Evolutionary conservation across 2,329 filamentous ascomycete genomes (phyloP).

Genomic region (Ophiostoma perfectum): DNA sequence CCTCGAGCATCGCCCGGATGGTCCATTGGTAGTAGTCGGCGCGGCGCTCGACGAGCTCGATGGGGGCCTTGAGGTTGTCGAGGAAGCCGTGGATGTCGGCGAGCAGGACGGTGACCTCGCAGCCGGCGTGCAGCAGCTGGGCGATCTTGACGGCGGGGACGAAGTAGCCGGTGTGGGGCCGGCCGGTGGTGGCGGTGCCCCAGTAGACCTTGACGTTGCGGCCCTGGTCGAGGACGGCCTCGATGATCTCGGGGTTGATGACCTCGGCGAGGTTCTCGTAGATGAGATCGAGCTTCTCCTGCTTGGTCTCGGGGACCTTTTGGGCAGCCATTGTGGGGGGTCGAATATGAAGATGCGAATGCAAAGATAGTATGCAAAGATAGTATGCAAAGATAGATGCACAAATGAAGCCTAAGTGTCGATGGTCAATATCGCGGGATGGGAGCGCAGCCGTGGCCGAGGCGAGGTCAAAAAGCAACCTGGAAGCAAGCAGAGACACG

Average conservation of each 20-base stretch:
- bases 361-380: too few species aligned
- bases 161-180: constrained; percentile 85
- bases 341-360: neutral
- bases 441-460: too few species aligned
- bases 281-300: constrained; percentile 67
- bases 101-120: constrained; percentile 73
- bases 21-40: constrained; percentile 76
- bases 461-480: too few species aligned
- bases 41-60: constrained; percentile 78
- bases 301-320: constrained; percentile 26
- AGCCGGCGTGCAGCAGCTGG: constrained; percentile 77
- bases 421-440: too few species aligned
- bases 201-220: constrained; percentile 76
- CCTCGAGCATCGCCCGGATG: constrained; percentile 68
- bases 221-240: constrained; percentile 64
- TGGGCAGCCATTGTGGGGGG: constrained; percentile 23
- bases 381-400: too few species aligned
- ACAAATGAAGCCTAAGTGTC: too few species aligned
- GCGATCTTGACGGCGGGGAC: constrained; percentile 85
- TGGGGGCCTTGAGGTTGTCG: constrained; percentile 77
- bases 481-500: too few species aligned
- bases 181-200: constrained; percentile 81
- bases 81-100: constrained; percentile 71
- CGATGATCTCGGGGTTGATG: constrained; percentile 77
- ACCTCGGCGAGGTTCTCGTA: constrained; percentile 74